Conservation (phyloP, 805 yeast genomes). For the Metschnikowia aberdeeniae region DNA sequence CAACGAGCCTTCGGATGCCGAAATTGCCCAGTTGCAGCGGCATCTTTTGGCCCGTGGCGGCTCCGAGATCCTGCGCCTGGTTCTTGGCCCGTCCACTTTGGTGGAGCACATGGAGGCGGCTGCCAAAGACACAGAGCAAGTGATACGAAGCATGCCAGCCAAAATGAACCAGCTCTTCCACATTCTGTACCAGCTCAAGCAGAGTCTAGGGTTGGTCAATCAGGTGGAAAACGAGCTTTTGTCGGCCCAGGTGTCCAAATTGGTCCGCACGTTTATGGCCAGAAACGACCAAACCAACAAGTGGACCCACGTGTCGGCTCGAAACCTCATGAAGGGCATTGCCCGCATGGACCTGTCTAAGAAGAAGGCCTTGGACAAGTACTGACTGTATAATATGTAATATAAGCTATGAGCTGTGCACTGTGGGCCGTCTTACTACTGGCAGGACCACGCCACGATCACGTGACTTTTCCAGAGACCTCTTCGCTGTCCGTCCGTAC, state of each 20-base stretch:
- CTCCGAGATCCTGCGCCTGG: background rate
- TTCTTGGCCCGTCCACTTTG: background rate
- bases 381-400: slow-evolving; percentile 8
- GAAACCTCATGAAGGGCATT: slow-evolving; percentile 12
- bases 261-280: slow-evolving; percentile 10
- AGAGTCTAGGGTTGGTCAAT: slow-evolving; percentile 22
- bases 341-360: slow-evolving; percentile 8
- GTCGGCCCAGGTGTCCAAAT: slow-evolving; percentile 8
- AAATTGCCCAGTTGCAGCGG: background rate
- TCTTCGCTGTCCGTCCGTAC: too few species aligned
- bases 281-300: slow-evolving; percentile 4
- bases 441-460: too few species aligned
- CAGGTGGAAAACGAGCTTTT: slow-evolving; percentile 6
- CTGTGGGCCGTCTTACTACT: too few species aligned
- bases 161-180: slow-evolving; percentile 38
- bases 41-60: slow-evolving; percentile 1
- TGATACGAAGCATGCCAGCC: slow-evolving; percentile 18
- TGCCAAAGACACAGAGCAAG: background rate
- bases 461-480: too few species aligned
- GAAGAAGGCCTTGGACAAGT: background rate
- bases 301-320: slow-evolving; percentile 3
- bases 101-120: background rate
- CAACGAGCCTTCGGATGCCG: background rate
- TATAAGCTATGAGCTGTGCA: background rate
- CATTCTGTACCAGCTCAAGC: slow-evolving; percentile 26